Evolutionary conservation across 352 stramenopile species (phyloP).

Genomic region (Pythium guiyangense): DNA sequence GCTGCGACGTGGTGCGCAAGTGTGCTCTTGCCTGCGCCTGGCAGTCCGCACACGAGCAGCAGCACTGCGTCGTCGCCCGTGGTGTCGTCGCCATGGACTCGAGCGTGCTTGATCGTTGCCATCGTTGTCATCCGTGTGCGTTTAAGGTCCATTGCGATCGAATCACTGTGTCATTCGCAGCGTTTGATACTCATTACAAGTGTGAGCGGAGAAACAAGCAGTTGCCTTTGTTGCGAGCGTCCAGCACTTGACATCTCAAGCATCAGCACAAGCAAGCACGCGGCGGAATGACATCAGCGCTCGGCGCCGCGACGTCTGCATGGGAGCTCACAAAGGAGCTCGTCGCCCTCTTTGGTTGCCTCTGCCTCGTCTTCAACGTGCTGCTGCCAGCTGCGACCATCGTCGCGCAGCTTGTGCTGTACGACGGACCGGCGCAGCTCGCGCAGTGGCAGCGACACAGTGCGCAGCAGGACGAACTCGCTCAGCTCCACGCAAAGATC

Average conservation of each 20-base stretch:
- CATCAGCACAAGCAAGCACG: not conserved
- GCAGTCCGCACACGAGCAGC: slow-evolving; percentile 59
- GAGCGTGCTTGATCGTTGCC: not conserved
- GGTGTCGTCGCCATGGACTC: not conserved
- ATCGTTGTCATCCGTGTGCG: not conserved
- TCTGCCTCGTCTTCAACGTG: slow-evolving; percentile 40
- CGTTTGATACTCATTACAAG: too few species aligned
- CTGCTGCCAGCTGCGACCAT: slow-evolving; percentile 26
- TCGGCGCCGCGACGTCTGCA: not conserved
- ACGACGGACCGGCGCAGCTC: slow-evolving; percentile 32
- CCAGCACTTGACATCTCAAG: not conserved
- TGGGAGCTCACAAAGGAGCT: slow-evolving; percentile 26
- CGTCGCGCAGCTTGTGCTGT: slow-evolving; percentile 21
- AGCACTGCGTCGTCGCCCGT: slow-evolving; percentile 17
- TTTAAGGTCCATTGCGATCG: not conserved
- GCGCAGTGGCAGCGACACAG: slow-evolving; percentile 29
- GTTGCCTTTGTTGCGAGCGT: not conserved
- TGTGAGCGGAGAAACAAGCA: too few species aligned
- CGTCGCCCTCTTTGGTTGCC: slow-evolving; percentile 40
- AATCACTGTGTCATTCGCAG: too few species aligned
- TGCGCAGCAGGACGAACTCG: slow-evolving; percentile 36
- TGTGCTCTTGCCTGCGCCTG: slow-evolving; percentile 66
- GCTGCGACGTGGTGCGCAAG: slow-evolving; percentile 16
- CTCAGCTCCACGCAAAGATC: slow-evolving; percentile 26
- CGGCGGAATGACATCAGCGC: not conserved